Evolutionary conservation across 345 rosid genomes (phyloP).

Genomic region (Rhodamnia rubescens): DNA sequence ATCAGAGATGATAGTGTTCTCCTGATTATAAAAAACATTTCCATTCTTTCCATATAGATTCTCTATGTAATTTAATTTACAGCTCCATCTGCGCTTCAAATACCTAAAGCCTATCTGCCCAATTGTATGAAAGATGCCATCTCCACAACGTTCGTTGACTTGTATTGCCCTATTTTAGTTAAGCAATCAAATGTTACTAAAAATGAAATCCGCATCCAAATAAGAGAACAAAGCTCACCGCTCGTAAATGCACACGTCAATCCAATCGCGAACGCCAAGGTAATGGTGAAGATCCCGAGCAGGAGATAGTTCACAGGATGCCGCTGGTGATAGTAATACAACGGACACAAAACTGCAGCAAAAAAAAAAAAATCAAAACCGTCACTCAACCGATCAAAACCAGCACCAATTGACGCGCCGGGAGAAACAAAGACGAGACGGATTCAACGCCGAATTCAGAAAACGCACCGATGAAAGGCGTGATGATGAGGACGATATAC

Average conservation of each 20-base stretch:
- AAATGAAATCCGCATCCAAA: neutral
- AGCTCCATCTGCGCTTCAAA: neutral
- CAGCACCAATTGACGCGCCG: neutral
- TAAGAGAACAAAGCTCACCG: slow-evolving; percentile 3
- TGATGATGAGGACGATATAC: slow-evolving; percentile 59
- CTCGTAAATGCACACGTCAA: slow-evolving; percentile 83
- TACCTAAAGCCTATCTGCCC: neutral
- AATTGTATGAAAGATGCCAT: neutral
- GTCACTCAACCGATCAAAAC: neutral
- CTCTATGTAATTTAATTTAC: neutral
- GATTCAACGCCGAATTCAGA: too few species aligned
- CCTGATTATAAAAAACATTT: neutral
- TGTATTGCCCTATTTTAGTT: neutral
- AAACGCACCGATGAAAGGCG: slow-evolving; percentile 60
- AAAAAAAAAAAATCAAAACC: neutral
- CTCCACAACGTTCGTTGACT: neutral
- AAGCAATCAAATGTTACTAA: neutral
- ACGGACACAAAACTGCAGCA: slow-evolving; percentile 63
- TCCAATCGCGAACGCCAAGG: slow-evolving; percentile 71
- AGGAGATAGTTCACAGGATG: slow-evolving; percentile 83
- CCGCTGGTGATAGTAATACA: slow-evolving; percentile 75
- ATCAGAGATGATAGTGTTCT: neutral
- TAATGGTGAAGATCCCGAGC: slow-evolving; percentile 62
- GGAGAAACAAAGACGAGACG: neutral
- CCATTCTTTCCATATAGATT: neutral